Conservation (phyloP, 352 stramenopile genomes). For the Pseudoperonospora humuli region DNA sequence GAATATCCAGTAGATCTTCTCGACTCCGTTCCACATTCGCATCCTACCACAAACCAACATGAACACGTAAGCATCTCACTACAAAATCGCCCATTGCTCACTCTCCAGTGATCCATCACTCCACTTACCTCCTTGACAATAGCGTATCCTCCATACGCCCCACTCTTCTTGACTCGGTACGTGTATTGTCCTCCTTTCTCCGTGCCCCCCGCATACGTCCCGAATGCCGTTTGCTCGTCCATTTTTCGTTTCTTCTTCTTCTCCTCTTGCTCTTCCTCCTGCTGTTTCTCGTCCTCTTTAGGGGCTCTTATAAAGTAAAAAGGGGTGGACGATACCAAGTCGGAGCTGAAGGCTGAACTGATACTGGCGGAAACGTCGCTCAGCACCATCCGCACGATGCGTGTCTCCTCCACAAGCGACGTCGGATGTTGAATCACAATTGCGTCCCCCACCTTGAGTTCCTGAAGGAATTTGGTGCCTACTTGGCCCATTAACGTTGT, state of each 20-base stretch:
- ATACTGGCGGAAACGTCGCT: constrained; percentile 81
- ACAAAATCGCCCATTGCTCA: not conserved
- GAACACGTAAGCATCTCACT: not conserved
- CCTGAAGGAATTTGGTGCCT: constrained; percentile 75
- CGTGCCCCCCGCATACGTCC: constrained; percentile 83
- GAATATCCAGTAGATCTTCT: constrained; percentile 80
- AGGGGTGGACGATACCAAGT: constrained; percentile 81
- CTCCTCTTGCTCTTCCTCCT: constrained; percentile 31
- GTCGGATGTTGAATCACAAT: constrained; percentile 86
- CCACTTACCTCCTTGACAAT: constrained; percentile 73
- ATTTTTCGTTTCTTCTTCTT: constrained; percentile 45
- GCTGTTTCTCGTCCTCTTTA: constrained; percentile 39
- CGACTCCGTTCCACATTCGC: constrained; percentile 57
- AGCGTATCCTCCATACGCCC: constrained; percentile 75
- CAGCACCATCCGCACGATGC: constrained; percentile 88
- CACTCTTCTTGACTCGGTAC: constrained; percentile 81
- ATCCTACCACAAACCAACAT: constrained; percentile 16
- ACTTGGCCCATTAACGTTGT: constrained; percentile 83
- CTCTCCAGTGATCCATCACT: too few relatives aligned
- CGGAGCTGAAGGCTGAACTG: constrained; percentile 83
- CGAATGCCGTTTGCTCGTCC: constrained; percentile 69
- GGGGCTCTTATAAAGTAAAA: constrained; percentile 88
- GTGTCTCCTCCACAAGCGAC: constrained; percentile 76
- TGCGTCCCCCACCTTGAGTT: constrained; percentile 76
- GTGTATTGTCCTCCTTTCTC: constrained; percentile 60